Conservation (phyloP, 2,329 filamentous ascomycete genomes). For the Colletotrichum euphorbiae region DNA sequence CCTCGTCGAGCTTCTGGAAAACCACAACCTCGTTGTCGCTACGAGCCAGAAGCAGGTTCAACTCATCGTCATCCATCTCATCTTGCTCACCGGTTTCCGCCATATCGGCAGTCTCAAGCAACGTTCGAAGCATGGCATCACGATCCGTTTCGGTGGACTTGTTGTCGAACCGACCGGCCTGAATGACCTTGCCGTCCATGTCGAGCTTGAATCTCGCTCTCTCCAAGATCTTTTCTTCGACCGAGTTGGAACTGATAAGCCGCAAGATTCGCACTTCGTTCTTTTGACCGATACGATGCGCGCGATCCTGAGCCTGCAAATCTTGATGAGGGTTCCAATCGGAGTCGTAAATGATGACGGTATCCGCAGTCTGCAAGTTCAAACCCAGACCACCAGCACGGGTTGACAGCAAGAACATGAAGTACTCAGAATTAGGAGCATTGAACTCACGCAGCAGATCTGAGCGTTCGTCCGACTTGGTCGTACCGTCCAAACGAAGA, state of each 20-base stretch:
- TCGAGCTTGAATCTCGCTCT: constrained; percentile 97
- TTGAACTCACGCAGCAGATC: constrained; percentile 92
- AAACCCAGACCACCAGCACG: constrained; percentile 97
- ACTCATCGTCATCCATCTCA: constrained; percentile 98
- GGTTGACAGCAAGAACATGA: constrained; percentile 98
- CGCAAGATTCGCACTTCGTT: constrained; percentile 98
- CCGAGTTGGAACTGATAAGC: constrained; percentile 95
- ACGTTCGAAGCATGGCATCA: constrained; percentile 93
- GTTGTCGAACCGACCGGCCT: constrained; percentile 99
- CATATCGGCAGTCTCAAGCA: constrained; percentile 86
- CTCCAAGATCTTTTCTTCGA: constrained; percentile 98
- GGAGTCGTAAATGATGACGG: constrained; percentile 99
- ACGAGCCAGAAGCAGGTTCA: constrained; percentile 94
- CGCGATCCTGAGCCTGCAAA: constrained; percentile 98
- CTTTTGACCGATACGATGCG: constrained; percentile 99
- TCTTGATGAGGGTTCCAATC: constrained; percentile 99
- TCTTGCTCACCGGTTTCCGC: constrained; percentile 81
- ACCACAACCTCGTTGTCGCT: constrained; percentile 80
- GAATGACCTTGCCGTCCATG: constrained; percentile 99
- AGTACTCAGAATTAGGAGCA: constrained; percentile 88
- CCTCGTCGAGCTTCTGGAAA: constrained; percentile 87
- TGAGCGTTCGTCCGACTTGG: constrained; percentile 96
- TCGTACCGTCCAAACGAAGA: constrained; percentile 93
- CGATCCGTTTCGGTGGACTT: constrained; percentile 98
- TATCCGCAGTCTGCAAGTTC: constrained; percentile 97